Evolutionary conservation across 2,329 filamentous ascomycete species (phyloP).

Genomic region (Hypoxylon sp.): DNA sequence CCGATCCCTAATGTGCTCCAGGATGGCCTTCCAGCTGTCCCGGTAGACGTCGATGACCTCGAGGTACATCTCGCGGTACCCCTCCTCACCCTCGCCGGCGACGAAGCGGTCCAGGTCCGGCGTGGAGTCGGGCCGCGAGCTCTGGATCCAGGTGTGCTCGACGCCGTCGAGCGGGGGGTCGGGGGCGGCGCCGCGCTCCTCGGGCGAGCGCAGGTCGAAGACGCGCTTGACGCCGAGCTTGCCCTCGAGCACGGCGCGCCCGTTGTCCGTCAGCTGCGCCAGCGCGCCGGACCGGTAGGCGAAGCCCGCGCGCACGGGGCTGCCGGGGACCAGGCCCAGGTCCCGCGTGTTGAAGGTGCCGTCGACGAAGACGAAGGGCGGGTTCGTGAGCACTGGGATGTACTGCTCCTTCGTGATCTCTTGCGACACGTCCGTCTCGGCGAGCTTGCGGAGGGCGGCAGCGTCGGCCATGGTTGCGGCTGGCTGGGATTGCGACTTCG

Average conservation of each 20-base stretch:
- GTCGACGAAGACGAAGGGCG: slow-evolving; percentile 61
- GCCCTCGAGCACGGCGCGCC: slow-evolving; percentile 54
- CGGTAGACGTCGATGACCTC: slow-evolving; percentile 59
- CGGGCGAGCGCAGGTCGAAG: slow-evolving; percentile 64
- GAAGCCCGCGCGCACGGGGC: slow-evolving; percentile 56
- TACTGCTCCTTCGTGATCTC: slow-evolving; percentile 56
- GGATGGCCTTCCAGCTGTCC: slow-evolving; percentile 58
- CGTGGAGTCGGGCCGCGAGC: slow-evolving; percentile 52
- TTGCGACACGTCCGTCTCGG: slow-evolving; percentile 56
- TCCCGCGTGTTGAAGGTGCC: slow-evolving; percentile 67
- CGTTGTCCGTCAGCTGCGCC: slow-evolving; percentile 52
- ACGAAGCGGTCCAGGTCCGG: slow-evolving; percentile 59
- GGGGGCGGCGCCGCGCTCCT: slow-evolving; percentile 58
- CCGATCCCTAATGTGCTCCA: slow-evolving; percentile 63
- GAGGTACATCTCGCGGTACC: slow-evolving; percentile 62
- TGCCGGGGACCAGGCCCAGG: slow-evolving; percentile 59
- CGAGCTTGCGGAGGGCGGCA: slow-evolving; percentile 55
- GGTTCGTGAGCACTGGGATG: slow-evolving; percentile 53
- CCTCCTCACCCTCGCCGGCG: slow-evolving; percentile 59
- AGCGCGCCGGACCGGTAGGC: slow-evolving; percentile 63
- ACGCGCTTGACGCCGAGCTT: slow-evolving; percentile 58
- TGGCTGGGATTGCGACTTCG: slow-evolving; percentile 10
- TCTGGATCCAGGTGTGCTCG: slow-evolving; percentile 60
- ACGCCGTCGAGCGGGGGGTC: slow-evolving; percentile 60
- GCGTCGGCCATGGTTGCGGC: slow-evolving; percentile 45